Evolutionary conservation across 257 asterid species (phyloP).

Genomic region (Asclepias syriaca): DNA sequence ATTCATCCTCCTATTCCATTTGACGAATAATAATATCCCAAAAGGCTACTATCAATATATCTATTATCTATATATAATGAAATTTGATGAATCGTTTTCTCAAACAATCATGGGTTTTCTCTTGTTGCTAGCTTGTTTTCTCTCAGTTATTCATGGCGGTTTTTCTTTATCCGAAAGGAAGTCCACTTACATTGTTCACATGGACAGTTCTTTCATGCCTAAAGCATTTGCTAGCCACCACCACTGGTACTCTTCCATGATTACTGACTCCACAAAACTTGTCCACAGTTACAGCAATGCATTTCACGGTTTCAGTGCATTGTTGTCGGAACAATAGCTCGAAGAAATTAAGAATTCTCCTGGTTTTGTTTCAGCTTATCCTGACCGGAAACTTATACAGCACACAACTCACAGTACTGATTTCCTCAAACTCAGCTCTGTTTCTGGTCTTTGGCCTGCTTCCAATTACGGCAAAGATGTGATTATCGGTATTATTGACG

Average conservation of each 20-base stretch:
- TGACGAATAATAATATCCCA: no score
- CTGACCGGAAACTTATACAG: conserved; percentile 24
- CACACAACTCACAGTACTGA: conserved; percentile 49
- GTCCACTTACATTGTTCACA: conserved; percentile 21
- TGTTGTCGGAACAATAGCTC: conserved; percentile 28
- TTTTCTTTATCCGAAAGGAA: conserved; percentile 4
- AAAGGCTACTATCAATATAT: no score
- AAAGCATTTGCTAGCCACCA: conserved; percentile 16
- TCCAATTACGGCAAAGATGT: conserved; percentile 29
- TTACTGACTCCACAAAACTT: not conserved
- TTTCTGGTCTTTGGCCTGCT: conserved; percentile 47
- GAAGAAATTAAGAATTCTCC: conserved; percentile 23
- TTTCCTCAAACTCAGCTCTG: conserved; percentile 34
- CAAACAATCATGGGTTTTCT: no score
- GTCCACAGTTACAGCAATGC: conserved; percentile 37
- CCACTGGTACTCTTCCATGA: conserved; percentile 18
- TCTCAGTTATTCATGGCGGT: not conserved
- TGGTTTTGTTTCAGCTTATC: conserved; percentile 35
- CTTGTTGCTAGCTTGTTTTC: not conserved
- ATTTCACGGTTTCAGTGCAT: conserved; percentile 40
- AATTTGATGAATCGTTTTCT: no score
- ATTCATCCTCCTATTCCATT: no score
- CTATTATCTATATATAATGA: no score
- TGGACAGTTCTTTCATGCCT: conserved; percentile 22
- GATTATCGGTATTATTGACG: not conserved